These are phyloP conservation scores for Debaryomyces coudertii DNA, from an alignment of 1,139 yeast genomes.

Conservation along the genomic window DNA sequence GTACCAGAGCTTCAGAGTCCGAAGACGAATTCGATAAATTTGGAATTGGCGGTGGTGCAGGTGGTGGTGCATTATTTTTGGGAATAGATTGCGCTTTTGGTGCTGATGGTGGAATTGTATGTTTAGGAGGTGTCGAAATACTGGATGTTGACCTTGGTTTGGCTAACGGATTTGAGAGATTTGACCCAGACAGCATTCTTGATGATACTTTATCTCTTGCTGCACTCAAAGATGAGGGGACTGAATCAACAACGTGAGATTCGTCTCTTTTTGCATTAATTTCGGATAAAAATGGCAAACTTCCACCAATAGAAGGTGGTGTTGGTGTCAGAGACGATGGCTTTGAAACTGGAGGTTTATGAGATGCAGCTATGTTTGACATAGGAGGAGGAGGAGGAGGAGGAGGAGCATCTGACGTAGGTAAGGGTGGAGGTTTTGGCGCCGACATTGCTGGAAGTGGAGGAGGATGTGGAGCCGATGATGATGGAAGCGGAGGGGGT, in stretches of 20 bases:
- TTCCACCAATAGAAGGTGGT: slow-evolving; percentile 22
- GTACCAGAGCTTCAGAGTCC: slow-evolving; percentile 17
- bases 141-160: slow-evolving; percentile 9
- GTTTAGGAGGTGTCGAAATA: not conserved
- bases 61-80: slow-evolving; percentile 13
- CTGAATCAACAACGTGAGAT: slow-evolving; percentile 58
- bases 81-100: slow-evolving; percentile 18
- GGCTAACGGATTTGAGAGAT: no score
- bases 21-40: slow-evolving; percentile 4
- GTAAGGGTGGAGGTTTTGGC: slow-evolving; percentile 16
- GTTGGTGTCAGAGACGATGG: slow-evolving; percentile 28
- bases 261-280: slow-evolving; percentile 59
- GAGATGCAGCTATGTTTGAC: slow-evolving; percentile 28
- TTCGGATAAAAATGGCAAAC: slow-evolving; percentile 56
- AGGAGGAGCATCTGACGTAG: slow-evolving; percentile 17
- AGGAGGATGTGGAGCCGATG: slow-evolving; percentile 23
- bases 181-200: not conserved
- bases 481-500: slow-evolving; percentile 25
- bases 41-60: slow-evolving; percentile 20
- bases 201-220: slow-evolving; percentile 1
- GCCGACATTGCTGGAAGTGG: slow-evolving; percentile 23
- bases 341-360: slow-evolving; percentile 14
- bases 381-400: slow-evolving; percentile 26
- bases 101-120: slow-evolving; percentile 15
- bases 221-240: slow-evolving; percentile 6